Evolutionary conservation across 192 early-diverging fungal genomes (phyloP).

Genomic region (Entomortierella parvispora): DNA sequence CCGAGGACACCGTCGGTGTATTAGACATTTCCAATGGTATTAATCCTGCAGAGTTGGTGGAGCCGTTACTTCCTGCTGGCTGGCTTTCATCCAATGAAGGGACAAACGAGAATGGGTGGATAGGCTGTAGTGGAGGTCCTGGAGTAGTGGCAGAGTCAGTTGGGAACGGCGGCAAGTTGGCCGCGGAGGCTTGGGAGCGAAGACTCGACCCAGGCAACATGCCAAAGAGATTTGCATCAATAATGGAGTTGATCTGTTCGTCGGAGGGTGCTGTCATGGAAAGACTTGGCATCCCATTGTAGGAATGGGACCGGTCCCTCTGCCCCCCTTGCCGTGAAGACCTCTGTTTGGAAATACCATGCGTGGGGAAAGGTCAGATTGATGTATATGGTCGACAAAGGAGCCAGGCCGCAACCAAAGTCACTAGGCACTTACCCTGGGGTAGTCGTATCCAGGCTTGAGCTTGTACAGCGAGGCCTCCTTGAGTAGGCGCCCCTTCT

Average conservation of each 20-base stretch:
- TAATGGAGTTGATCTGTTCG: conserved; percentile 27
- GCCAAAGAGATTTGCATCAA: conserved; percentile 26
- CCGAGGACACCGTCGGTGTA: neutral
- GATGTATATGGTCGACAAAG: neutral
- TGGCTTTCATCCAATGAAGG: neutral
- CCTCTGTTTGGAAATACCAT: too few relatives aligned
- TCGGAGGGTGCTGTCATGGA: neutral
- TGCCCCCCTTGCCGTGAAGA: conserved; percentile 12
- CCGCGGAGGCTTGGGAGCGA: neutral
- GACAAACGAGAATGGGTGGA: conserved; percentile 23
- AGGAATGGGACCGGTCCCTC: conserved; percentile 33
- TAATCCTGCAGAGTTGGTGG: neutral
- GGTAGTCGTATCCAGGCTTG: conserved; percentile 56
- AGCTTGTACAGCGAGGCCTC: conserved; percentile 56
- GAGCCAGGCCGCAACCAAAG: neutral
- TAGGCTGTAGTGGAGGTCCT: neutral
- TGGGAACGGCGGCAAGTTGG: neutral
- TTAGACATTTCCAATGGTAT: conserved; percentile 20
- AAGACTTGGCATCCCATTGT: conserved; percentile 17
- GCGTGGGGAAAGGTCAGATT: neutral
- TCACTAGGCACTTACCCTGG: conserved; percentile 33
- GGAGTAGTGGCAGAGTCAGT: neutral
- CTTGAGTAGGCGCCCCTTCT: conserved; percentile 58
- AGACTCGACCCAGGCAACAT: conserved; percentile 18
- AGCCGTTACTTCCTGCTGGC: neutral